Conservation (phyloP, 805 yeast species). For the Suhomyces xylopsoci region DNA sequence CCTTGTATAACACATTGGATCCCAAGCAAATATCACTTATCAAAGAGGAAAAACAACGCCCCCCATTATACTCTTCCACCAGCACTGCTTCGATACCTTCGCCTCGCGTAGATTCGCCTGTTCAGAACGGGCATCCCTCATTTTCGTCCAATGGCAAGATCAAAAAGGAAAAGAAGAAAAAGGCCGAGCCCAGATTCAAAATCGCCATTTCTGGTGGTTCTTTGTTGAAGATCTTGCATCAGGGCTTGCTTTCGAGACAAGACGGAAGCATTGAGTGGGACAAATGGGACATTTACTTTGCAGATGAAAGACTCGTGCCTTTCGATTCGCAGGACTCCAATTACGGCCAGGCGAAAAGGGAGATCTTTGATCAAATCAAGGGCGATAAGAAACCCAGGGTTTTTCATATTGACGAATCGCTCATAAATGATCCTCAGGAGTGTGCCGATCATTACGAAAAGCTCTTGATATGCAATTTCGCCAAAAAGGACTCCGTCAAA, state of each 20-base stretch:
- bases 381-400: constrained; percentile 61
- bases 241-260: constrained; percentile 72
- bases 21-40: constrained; percentile 27
- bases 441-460: constrained; percentile 94
- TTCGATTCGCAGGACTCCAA: constrained; percentile 79
- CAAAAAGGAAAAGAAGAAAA: constrained; percentile 42
- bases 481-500: constrained; percentile 93
- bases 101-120: constrained; percentile 4
- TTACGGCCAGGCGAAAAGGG: constrained; percentile 83
- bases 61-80: constrained; percentile 16
- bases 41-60: constrained; percentile 22
- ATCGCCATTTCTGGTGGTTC: constrained; percentile 95
- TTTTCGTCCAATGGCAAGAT: constrained; percentile 14
- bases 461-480: constrained; percentile 81
- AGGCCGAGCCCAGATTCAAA: constrained; percentile 70
- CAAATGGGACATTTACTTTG: constrained; percentile 94
- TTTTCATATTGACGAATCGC: constrained; percentile 75
- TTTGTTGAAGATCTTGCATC: constrained; percentile 76
- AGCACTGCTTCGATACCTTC: constrained; percentile 9
- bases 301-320: constrained; percentile 93
- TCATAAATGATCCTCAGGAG: constrained; percentile 79
- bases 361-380: constrained; percentile 69
- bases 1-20: constrained; percentile 48
- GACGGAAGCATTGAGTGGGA: constrained; percentile 76
- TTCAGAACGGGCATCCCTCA: background rate